Base-by-base conservation (phyloP, 257 asterid species). In the Capsicum pubescens region DNA sequence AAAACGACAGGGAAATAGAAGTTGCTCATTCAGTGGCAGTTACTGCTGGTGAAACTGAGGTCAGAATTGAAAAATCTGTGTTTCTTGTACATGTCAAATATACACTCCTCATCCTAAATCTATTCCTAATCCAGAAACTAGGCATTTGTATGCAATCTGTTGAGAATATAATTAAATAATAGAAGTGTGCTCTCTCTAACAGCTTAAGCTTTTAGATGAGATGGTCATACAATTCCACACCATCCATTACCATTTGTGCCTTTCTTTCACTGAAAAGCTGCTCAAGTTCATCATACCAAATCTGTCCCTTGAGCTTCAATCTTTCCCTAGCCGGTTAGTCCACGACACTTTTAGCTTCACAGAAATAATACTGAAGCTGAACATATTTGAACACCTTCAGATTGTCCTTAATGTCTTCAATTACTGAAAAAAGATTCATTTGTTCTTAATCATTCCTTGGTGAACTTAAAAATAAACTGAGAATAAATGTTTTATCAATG, bases 21-120 rank as follows among this genome's bases (percentile, higher is more conserved):
- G 97, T 87, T 90, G 98, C 98, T 81, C 98, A 94, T 90, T 92
- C 95, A 44, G 95, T 92, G 83, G 99, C 99, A 52, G 99, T 97
- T 80, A 85, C 89, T 84, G 99, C 91, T 79, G 99, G 99, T 71
- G 99, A 96, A 8, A 96, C 99, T 66, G 94, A 94, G 97, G 99
- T 96, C 86, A 89, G 93, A 58, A 82, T 61, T 84, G 52, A 54
- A 46, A 64, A 21, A 48, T 66, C 60, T 21, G 6, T 8, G 13
- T 50, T 71, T 77, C 64, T 54, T 4, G 44, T 2, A 54, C 26
- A 54, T 26, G 50, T 77, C 64, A 54, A 77, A 52, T 77, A 54
- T 26, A 55, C 64, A 54, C 9, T 77, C 2, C 63, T 26, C 14
- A 26, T 76, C 11, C 61, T 74, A 69, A 69, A 39, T 68, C 76